phyloP scores from a whole-genome alignment of 495 filamentous ascomycete species.

The Parmelia sp. region DNA sequence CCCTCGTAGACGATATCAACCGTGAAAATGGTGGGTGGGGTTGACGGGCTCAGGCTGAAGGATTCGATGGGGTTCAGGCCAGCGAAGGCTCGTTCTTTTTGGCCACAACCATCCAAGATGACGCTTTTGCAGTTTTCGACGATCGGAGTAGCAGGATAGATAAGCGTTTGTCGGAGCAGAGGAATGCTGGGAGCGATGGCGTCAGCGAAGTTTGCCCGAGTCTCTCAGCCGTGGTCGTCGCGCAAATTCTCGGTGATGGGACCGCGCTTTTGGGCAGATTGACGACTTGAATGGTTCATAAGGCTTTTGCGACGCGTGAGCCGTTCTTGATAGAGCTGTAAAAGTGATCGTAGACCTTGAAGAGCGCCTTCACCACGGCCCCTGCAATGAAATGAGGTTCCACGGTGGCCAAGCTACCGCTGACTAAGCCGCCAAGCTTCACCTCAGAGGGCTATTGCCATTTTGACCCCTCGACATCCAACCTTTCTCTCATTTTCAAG shows the following conservation, averaged over 20 bases:
- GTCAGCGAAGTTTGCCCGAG: neutral
- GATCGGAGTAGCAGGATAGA: neutral
- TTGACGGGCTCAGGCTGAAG: neutral
- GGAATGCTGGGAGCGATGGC: neutral
- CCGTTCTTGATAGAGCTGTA: conserved; percentile 1
- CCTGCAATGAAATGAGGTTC: conserved; percentile 20
- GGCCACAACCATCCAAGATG: neutral
- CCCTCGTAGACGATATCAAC: neutral
- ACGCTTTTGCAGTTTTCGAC: neutral
- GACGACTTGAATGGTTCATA: conserved; percentile 7
- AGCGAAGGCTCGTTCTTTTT: neutral
- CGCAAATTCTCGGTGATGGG: conserved; percentile 5
- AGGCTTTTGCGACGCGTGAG: conserved; percentile 21
- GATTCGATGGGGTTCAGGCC: neutral
- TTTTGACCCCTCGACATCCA: neutral
- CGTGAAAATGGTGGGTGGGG: neutral
- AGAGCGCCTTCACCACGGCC: conserved; percentile 7
- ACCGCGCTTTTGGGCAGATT: conserved; percentile 12
- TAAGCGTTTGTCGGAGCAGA: neutral
- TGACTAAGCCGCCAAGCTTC: conserved; percentile 9
- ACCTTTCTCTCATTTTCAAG: neutral
- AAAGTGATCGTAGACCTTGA: conserved; percentile 7
- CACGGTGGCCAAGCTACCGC: conserved; percentile 11
- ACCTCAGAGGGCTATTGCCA: neutral
- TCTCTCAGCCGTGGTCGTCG: conserved; percentile 7